Evolutionary conservation across 768 basidiomycete genomes (phyloP).

Genomic region (Auricularia auricula-judae): DNA sequence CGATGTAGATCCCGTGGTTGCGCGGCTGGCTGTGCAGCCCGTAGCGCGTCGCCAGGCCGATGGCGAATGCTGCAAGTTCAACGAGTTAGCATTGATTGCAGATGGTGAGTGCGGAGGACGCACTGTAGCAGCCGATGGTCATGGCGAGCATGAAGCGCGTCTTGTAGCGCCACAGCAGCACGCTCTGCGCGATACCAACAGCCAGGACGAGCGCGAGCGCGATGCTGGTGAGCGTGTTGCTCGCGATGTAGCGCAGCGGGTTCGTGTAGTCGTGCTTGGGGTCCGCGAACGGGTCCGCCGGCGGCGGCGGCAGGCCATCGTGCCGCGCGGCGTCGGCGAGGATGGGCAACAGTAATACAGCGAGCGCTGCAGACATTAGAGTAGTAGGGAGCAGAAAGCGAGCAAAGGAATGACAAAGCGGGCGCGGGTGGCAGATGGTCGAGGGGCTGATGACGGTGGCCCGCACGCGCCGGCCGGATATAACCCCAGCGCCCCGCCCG

Average conservation of each 20-base stretch:
- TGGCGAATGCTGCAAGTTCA: constrained; percentile 35
- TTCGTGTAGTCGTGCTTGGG: constrained; percentile 44
- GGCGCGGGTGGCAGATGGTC: too few species aligned
- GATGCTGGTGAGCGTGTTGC: constrained; percentile 38
- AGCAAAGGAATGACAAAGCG: too few species aligned
- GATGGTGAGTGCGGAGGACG: constrained; percentile 11
- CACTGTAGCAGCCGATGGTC: constrained; percentile 50
- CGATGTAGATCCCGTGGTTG: constrained; percentile 40
- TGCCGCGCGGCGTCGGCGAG: background rate
- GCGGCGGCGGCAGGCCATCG: background rate
- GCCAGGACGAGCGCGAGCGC: constrained; percentile 26
- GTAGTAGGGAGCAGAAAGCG: too few species aligned
- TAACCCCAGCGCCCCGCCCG: too few species aligned
- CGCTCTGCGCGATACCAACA: constrained; percentile 34
- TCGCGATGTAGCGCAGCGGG: constrained; percentile 44
- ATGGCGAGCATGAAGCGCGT: constrained; percentile 51
- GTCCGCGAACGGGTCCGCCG: constrained; percentile 16
- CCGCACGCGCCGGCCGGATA: too few species aligned
- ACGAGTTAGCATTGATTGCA: background rate
- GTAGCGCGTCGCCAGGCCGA: constrained; percentile 47
- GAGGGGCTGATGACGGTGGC: too few species aligned
- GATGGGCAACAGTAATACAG: background rate
- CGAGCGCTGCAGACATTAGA: too few species aligned
- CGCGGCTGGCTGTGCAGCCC: constrained; percentile 43
- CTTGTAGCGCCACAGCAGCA: constrained; percentile 31